Percentiles rank a stretch among this genome's conserved stretches.
These are phyloP conservation scores for Vitis rupestris DNA, from an alignment of 164 flowering plant genomes.

Conservation along the genomic window DNA sequence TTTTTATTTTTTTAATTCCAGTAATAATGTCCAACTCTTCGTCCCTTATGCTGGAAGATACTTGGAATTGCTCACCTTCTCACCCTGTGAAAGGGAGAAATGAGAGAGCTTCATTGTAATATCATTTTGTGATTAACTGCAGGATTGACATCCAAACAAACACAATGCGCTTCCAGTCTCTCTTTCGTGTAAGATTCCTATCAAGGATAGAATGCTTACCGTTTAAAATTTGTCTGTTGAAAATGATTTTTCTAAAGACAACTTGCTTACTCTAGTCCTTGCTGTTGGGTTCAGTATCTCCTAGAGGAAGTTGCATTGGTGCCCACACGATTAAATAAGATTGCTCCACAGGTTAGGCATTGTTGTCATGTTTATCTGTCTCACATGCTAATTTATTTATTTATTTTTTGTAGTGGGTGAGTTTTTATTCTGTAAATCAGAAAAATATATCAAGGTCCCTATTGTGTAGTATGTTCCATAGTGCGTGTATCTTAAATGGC, in stretches of 20 bases:
- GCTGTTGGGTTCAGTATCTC: constrained; percentile 61
- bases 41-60: too few species aligned
- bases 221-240: background rate
- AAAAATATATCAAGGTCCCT: background rate
- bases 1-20: too few species aligned
- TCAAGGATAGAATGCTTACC: background rate
- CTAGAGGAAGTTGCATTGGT: constrained; percentile 84
- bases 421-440: background rate
- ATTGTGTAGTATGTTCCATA: background rate
- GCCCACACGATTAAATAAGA: constrained; percentile 56
- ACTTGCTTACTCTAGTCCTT: background rate
- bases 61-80: too few species aligned
- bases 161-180: constrained; percentile 70
- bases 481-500: background rate
- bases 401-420: background rate
- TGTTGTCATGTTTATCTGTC: background rate
- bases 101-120: background rate
- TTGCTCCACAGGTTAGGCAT: constrained; percentile 67
- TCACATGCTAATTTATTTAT: background rate
- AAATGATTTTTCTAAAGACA: background rate
- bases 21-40: too few species aligned
- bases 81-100: too few species aligned
- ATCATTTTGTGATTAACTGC: constrained; percentile 17
- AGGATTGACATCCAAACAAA: constrained; percentile 97
- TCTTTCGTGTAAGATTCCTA: constrained; percentile 60